Evolutionary conservation across 225 moss, liverwort and hornwort species (phyloP).

Genomic region (Rhytidiadelphus loreus): DNA sequence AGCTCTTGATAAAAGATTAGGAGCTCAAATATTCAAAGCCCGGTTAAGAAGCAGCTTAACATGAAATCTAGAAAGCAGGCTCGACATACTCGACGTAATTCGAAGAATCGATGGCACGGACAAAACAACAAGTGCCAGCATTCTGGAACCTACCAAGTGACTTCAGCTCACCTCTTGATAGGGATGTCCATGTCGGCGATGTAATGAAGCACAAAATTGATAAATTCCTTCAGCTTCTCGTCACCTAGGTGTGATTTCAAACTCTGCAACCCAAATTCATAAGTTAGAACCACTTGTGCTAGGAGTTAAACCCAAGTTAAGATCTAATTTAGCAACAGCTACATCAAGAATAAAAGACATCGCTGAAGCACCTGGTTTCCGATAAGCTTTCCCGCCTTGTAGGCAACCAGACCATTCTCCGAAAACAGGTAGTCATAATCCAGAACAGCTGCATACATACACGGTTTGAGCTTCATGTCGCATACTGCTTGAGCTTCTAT

Average conservation of each 20-base stretch:
- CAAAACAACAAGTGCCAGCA: neutral
- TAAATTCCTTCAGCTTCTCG: conserved; percentile 63
- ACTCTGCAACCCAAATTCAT: conserved; percentile 40
- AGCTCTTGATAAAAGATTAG: too few relatives aligned
- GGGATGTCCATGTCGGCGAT: conserved; percentile 85
- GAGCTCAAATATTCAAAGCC: neutral
- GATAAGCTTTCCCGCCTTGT: conserved; percentile 54
- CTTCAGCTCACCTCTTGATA: conserved; percentile 59
- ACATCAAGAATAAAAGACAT: neutral
- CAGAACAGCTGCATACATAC: conserved; percentile 28
- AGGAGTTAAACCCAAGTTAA: neutral
- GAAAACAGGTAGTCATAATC: conserved; percentile 89
- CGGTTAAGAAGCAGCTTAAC: neutral
- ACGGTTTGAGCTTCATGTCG: neutral
- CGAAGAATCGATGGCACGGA: neutral
- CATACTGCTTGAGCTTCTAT: neutral
- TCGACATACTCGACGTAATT: neutral
- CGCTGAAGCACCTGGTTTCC: conserved; percentile 49
- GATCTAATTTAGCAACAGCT: neutral
- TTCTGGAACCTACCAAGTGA: neutral
- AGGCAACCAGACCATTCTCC: conserved; percentile 88
- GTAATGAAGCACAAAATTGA: conserved; percentile 74
- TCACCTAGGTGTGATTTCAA: conserved; percentile 65
- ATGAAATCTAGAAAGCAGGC: neutral
- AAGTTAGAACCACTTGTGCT: too few relatives aligned